Evolutionary conservation across 108 stramenopile species (phyloP), one percentile per base, ranked within the genome.

Genomic region (Conticribra guillardii): DNA sequence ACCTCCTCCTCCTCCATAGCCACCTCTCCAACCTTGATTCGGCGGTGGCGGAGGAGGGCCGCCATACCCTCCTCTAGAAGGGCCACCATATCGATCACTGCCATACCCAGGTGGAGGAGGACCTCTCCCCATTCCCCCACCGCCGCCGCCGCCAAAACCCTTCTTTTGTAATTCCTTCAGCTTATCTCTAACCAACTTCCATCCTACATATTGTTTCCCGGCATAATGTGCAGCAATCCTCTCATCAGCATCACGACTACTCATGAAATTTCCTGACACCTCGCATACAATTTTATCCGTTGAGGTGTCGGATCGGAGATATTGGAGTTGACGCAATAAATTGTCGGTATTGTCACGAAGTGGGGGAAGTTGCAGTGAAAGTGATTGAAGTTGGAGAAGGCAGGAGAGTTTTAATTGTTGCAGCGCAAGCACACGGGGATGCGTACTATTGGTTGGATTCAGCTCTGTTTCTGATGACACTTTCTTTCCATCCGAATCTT

Each of bases 141-240:
- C 56, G 14, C 69, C 79, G 50, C 74, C 67, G 60, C 37, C 57
- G 26, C 56, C 67, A 32, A 66, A 63, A 41, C 69, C 75, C 47
- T 21, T 71, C 70, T 89, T 86, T 57, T 88, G 56, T 82, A 96
- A 82, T 76, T 89, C 86, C 54, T 82, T 79, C 51, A 86, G 82
- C 59, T 96, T 96, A 58, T 92, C 95, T 18, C 95, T 82, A n/a
- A 93, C 90, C 78, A 91, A 64, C 52, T 96, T 93, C 95, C 95
- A 96, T 19, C 95, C 95, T 0, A 93, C 87, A 64, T 96, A 96
- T 66, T 96, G 95, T 76, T 93, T 96, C 44, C 95, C 95, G 0
- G 95, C 91, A 78, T 92, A 96, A 77, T 96, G 95, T 4, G 95
- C 95, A 2, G 95, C 95, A 64, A 96, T 93, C 15, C 95, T 79